These are phyloP conservation scores for Citrus sp. DNA, from an alignment of 345 rosid species.

Conservation along the genomic window DNA sequence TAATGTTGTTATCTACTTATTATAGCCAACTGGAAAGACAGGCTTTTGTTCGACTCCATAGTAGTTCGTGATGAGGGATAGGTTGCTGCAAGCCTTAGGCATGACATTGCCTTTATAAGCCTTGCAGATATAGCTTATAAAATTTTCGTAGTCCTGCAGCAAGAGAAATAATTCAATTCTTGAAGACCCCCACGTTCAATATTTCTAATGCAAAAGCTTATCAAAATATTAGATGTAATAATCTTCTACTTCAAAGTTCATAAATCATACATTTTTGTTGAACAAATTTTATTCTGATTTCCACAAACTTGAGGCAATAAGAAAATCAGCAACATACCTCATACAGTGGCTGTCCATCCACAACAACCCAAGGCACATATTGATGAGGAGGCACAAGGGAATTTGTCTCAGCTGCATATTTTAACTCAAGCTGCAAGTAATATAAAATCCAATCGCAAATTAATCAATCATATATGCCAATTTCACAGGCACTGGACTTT, in stretches of 20 bases:
- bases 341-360: slow-evolving; percentile 87
- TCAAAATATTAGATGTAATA: not conserved
- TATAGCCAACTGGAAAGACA: slow-evolving; percentile 33
- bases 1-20: slow-evolving; percentile 25
- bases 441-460: not conserved
- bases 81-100: slow-evolving; percentile 53
- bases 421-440: slow-evolving; percentile 67
- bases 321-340: slow-evolving; percentile 48
- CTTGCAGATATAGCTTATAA: slow-evolving; percentile 72
- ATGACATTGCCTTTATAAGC: slow-evolving; percentile 53
- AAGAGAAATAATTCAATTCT: not conserved
- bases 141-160: slow-evolving; percentile 71
- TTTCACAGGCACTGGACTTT: not conserved
- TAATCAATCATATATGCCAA: not conserved
- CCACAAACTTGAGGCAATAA: not conserved
- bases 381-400: slow-evolving; percentile 81
- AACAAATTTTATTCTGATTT: not conserved
- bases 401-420: slow-evolving; percentile 78
- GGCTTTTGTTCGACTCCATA: slow-evolving; percentile 5
- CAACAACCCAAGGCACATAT: slow-evolving; percentile 96
- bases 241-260: not conserved
- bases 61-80: slow-evolving; percentile 18
- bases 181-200: not conserved
- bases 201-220: not conserved
- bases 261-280: not conserved